Evolutionary conservation across 2,329 filamentous ascomycete genomes (phyloP).

Genomic region (Cladosporium sp.): DNA sequence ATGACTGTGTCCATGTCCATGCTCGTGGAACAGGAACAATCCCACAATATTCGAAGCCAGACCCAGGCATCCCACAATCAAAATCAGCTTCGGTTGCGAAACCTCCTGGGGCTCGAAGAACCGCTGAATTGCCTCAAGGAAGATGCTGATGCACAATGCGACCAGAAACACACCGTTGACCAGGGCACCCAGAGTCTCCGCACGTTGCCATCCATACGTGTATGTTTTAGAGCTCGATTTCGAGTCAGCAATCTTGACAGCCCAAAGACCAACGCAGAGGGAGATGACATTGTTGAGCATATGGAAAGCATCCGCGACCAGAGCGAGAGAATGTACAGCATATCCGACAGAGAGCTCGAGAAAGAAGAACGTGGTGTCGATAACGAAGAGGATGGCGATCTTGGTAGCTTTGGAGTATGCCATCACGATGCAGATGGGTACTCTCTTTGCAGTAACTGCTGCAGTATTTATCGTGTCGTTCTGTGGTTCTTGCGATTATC

Average conservation of each 20-base stretch:
- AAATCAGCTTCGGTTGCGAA: slow-evolving; percentile 78
- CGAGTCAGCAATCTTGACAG: slow-evolving; percentile 82
- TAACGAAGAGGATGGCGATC: slow-evolving; percentile 88
- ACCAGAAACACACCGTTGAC: slow-evolving; percentile 98
- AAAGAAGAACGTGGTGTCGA: slow-evolving; percentile 87
- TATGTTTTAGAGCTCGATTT: slow-evolving; percentile 82
- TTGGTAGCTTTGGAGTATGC: slow-evolving; percentile 88
- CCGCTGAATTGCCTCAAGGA: slow-evolving; percentile 89
- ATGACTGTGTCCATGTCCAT: slow-evolving; percentile 65
- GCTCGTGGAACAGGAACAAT: slow-evolving; percentile 87
- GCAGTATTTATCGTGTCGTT: too few relatives aligned
- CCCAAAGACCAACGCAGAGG: slow-evolving; percentile 88
- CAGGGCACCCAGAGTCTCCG: slow-evolving; percentile 92
- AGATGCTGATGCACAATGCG: slow-evolving; percentile 91
- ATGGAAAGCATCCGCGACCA: slow-evolving; percentile 96
- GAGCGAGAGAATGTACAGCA: slow-evolving; percentile 82
- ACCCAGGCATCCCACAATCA: slow-evolving; percentile 84
- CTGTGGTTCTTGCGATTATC: too few relatives aligned
- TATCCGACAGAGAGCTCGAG: slow-evolving; percentile 85
- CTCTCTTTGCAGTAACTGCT: too few relatives aligned
- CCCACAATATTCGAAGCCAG: slow-evolving; percentile 86
- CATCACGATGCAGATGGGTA: too few relatives aligned
- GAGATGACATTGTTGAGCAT: slow-evolving; percentile 99
- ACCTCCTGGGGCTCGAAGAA: slow-evolving; percentile 91
- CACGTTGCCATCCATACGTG: slow-evolving; percentile 96